Evolutionary conservation across 1,139 yeast species (phyloP).

Genomic region (Lodderomyces metapsilosis): DNA sequence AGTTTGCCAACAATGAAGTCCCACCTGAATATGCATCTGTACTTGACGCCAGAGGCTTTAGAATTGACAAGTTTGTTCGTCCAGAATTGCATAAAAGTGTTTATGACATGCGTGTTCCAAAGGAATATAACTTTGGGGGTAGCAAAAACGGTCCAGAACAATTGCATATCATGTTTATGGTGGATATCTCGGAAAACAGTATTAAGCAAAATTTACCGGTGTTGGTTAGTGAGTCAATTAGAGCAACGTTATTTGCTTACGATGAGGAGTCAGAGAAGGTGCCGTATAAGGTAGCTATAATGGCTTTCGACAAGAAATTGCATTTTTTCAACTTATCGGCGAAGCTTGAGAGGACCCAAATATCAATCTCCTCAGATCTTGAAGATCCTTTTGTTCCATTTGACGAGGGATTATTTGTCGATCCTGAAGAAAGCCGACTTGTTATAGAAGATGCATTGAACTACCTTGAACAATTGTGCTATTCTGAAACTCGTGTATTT

Average conservation of each 20-base stretch:
- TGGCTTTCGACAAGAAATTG: constrained; percentile 72
- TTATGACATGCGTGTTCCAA: constrained; percentile 80
- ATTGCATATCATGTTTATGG: constrained; percentile 70
- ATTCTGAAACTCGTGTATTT: constrained; percentile 36
- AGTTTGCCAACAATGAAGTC: constrained; percentile 64
- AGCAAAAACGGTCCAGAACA: constrained; percentile 29
- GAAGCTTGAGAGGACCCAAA: constrained; percentile 56
- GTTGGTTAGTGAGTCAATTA: constrained; percentile 71
- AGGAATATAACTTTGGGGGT: constrained; percentile 58
- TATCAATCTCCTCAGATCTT: constrained; percentile 68
- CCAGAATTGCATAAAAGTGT: constrained; percentile 85
- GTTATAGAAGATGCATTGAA: constrained; percentile 69
- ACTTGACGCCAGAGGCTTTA: constrained; percentile 57
- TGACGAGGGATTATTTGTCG: constrained; percentile 74
- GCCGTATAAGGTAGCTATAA: constrained; percentile 51
- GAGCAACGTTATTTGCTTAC: constrained; percentile 48
- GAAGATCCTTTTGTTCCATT: constrained; percentile 85
- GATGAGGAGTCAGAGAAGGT: constrained; percentile 12
- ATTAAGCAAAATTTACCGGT: constrained; percentile 62
- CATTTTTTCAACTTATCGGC: constrained; percentile 73
- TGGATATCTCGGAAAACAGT: constrained; percentile 71
- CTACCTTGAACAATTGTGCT: constrained; percentile 49
- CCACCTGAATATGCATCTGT: constrained; percentile 69
- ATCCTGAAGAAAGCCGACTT: constrained; percentile 62
- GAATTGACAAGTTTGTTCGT: constrained; percentile 61